Evolutionary conservation across 176 grass and related monocot genomes (phyloP).

Genomic region (barley (Hordeum vulgare)): MorexV3_pseudomolecules_assembly NC_058519.1:383722037-383722536

Average conservation of each 20-base stretch:
- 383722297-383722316: neutral
- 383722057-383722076: no score
- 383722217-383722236: slow-evolving; percentile 1
- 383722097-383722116: neutral
- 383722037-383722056: no score
- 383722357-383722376: neutral
- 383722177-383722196: neutral
- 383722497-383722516: slow-evolving; percentile 71
- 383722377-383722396: slow-evolving; percentile 18
- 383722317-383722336: slow-evolving; percentile 16
- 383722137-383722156: slow-evolving; percentile 24
- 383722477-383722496: slow-evolving; percentile 70
- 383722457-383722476: slow-evolving; percentile 39
- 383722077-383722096: neutral
- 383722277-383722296: slow-evolving; percentile 10
- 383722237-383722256: neutral
- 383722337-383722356: slow-evolving; percentile 24
- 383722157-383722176: neutral
- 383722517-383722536: slow-evolving; percentile 67
- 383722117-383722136: slow-evolving; percentile 19
- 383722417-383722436: slow-evolving; percentile 23
- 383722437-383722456: slow-evolving; percentile 49
- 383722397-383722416: slow-evolving; percentile 44
- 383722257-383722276: neutral
- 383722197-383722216: neutral